Conservation (phyloP, 352 stramenopile genomes). For the Thalassiosira ordinaria region DNA sequence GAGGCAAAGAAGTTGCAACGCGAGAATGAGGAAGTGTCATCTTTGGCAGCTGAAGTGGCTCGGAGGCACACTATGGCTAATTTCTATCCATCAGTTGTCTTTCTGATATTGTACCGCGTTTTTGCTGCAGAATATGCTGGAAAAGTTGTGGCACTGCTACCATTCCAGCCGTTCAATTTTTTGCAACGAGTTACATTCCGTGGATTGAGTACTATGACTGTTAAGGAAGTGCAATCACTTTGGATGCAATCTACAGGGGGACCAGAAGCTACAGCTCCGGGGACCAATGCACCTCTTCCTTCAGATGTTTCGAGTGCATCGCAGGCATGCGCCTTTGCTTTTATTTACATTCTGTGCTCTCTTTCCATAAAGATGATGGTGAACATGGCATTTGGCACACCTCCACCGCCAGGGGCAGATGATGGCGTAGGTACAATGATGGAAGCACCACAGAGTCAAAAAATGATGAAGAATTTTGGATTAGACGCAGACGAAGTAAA, state of each 20-base stretch:
- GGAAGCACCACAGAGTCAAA: slow-evolving; percentile 54
- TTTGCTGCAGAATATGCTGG: slow-evolving; percentile 75
- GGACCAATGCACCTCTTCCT: slow-evolving; percentile 5
- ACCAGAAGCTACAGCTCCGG: slow-evolving; percentile 12
- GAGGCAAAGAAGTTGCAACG: slow-evolving; percentile 65
- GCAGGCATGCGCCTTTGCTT: slow-evolving; percentile 73
- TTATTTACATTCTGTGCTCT: slow-evolving; percentile 75
- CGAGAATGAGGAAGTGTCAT: slow-evolving; percentile 63
- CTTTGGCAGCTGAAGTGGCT: slow-evolving; percentile 58
- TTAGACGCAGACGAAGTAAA: slow-evolving; percentile 52
- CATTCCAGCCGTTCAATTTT: slow-evolving; percentile 72
- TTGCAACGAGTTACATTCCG: slow-evolving; percentile 61
- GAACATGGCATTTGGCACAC: slow-evolving; percentile 58
- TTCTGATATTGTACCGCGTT: slow-evolving; percentile 77
- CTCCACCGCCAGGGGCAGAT: slow-evolving; percentile 69
- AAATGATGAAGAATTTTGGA: slow-evolving; percentile 56
- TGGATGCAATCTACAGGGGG: slow-evolving; percentile 18
- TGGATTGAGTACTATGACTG: slow-evolving; percentile 43
- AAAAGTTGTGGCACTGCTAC: slow-evolving; percentile 75
- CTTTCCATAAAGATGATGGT: slow-evolving; percentile 77
- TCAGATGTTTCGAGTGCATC: slow-evolving; percentile 45
- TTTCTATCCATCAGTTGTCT: slow-evolving; percentile 67
- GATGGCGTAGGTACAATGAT: slow-evolving; percentile 64
- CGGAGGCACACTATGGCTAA: slow-evolving; percentile 55
- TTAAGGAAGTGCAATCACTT: slow-evolving; percentile 26